Percentiles rank a stretch among this genome's conserved stretches.
Evolutionary conservation across 2,329 filamentous ascomycete species (phyloP).

Genomic region (Westerdykella ornata): DNA sequence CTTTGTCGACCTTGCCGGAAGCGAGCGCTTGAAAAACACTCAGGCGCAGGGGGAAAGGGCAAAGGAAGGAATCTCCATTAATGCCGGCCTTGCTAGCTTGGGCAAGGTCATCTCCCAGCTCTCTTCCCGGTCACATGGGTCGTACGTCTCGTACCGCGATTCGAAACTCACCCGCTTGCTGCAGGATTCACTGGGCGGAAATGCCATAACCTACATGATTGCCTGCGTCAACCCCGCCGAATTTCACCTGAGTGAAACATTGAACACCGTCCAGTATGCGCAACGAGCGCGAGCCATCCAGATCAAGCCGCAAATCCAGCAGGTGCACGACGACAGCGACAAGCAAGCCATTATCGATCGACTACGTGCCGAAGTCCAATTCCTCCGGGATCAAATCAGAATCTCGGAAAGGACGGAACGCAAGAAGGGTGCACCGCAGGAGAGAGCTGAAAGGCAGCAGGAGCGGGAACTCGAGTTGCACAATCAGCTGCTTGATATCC

Average conservation of each 20-base stretch:
- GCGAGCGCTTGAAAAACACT: slow-evolving; percentile 94
- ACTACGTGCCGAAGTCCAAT: slow-evolving; percentile 86
- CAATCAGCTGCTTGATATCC: slow-evolving; percentile 83
- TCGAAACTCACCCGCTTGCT: slow-evolving; percentile 92
- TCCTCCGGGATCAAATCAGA: slow-evolving; percentile 87
- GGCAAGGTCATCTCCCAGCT: slow-evolving; percentile 98
- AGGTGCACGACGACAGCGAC: slow-evolving; percentile 79
- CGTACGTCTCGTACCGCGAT: slow-evolving; percentile 95
- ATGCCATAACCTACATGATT: slow-evolving; percentile 99
- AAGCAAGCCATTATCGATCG: slow-evolving; percentile 91
- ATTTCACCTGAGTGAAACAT: slow-evolving; percentile 93
- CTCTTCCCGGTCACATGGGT: slow-evolving; percentile 77
- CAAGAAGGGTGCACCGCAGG: slow-evolving; percentile 52
- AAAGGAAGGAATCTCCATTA: slow-evolving; percentile 96
- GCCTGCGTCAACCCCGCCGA: slow-evolving; percentile 95
- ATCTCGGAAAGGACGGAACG: slow-evolving; percentile 65
- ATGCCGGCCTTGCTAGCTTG: slow-evolving; percentile 85
- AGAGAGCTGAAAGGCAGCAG: slow-evolving; percentile 69
- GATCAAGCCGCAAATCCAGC: slow-evolving; percentile 93
- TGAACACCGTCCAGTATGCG: slow-evolving; percentile 94
- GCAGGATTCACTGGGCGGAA: slow-evolving; percentile 93
- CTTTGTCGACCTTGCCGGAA: slow-evolving; percentile 95
- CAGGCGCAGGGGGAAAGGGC: slow-evolving; percentile 90
- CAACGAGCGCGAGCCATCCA: slow-evolving; percentile 94
- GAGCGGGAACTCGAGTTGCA: slow-evolving; percentile 87